Conservation (phyloP, 345 rosid genomes). For the Kernera saxatilis region DNA sequence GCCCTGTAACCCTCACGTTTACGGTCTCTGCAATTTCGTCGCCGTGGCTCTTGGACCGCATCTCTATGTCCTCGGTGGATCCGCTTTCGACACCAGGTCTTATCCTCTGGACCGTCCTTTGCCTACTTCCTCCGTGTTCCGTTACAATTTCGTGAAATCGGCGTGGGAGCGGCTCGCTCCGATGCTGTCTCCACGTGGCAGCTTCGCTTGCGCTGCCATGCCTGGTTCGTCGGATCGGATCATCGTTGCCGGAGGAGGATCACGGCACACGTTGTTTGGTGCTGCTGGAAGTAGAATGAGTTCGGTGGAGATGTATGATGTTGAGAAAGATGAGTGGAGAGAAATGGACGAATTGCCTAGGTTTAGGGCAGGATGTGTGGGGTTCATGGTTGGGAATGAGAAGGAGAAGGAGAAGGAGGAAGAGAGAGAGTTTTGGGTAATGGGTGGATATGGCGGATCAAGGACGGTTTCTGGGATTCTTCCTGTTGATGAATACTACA, state of each 20-base stretch:
- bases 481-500: slow-evolving; percentile 78
- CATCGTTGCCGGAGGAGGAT: slow-evolving; percentile 87
- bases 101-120: slow-evolving; percentile 82
- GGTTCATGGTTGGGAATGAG: slow-evolving; percentile 45
- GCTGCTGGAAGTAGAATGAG: slow-evolving; percentile 87
- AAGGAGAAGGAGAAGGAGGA: slow-evolving; percentile 37
- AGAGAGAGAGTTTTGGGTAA: slow-evolving; percentile 82
- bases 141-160: slow-evolving; percentile 48
- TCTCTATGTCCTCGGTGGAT: slow-evolving; percentile 82
- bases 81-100: slow-evolving; percentile 78
- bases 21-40: slow-evolving; percentile 87
- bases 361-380: slow-evolving; percentile 83
- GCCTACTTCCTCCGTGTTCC: slow-evolving; percentile 59
- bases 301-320: slow-evolving; percentile 72
- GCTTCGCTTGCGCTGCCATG: slow-evolving; percentile 71
- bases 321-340: slow-evolving; percentile 66
- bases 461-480: slow-evolving; percentile 72
- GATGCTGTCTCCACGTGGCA: slow-evolving; percentile 83
- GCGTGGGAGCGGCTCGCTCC: slow-evolving; percentile 68
- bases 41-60: slow-evolving; percentile 54
- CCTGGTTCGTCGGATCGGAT: slow-evolving; percentile 41
- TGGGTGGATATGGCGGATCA: slow-evolving; percentile 91
- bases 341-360: slow-evolving; percentile 62
- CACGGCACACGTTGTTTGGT: slow-evolving; percentile 68
- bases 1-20: slow-evolving; percentile 76